A percentile compares a stretch with the other conserved stretches of the same genome.
phyloP scores from a whole-genome alignment of 2,329 filamentous ascomycete genomes.

The Cercospora berteroae region DNA sequence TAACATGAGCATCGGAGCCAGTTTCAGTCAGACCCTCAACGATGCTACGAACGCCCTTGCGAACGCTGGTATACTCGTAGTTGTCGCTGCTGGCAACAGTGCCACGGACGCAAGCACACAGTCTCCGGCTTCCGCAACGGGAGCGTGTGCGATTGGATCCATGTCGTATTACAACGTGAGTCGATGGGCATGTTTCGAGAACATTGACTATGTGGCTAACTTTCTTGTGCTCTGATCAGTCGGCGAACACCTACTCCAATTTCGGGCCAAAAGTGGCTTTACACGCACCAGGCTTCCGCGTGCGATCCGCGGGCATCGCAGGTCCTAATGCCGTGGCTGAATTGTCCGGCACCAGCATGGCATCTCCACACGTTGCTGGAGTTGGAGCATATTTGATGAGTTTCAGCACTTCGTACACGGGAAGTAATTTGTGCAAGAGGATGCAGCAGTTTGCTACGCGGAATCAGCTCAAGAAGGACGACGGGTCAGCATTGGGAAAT shows the following conservation, averaged over 20 bases:
- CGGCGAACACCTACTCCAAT: constrained; percentile 40
- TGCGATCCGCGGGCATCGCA: constrained; percentile 49
- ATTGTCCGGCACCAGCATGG: constrained; percentile 49
- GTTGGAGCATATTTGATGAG: constrained; percentile 22
- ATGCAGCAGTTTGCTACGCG: constrained; percentile 3
- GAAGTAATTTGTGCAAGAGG: neutral
- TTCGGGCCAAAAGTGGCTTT: constrained; percentile 40
- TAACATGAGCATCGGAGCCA: constrained; percentile 43
- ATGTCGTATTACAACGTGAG: constrained; percentile 31
- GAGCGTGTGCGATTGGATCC: constrained; percentile 39
- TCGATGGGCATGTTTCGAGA: neutral
- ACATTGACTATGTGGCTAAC: neutral
- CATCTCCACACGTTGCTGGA: constrained; percentile 20
- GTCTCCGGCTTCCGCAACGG: constrained; percentile 39
- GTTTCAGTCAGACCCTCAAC: constrained; percentile 29
- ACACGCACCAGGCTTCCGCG: constrained; percentile 50
- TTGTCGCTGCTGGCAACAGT: constrained; percentile 39
- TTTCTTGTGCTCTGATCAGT: neutral
- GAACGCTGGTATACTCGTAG: constrained; percentile 41
- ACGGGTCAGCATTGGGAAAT: neutral
- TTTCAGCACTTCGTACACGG: neutral
- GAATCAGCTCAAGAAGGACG: constrained; percentile 2
- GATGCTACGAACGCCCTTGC: constrained; percentile 37
- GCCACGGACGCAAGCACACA: constrained; percentile 28
- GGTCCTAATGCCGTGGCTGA: constrained; percentile 47